Percentiles rank a stretch among this genome's conserved stretches.
phyloP scores from a whole-genome alignment of 2,329 filamentous ascomycete genomes.

The Pestalotiopsis sp. region DNA sequence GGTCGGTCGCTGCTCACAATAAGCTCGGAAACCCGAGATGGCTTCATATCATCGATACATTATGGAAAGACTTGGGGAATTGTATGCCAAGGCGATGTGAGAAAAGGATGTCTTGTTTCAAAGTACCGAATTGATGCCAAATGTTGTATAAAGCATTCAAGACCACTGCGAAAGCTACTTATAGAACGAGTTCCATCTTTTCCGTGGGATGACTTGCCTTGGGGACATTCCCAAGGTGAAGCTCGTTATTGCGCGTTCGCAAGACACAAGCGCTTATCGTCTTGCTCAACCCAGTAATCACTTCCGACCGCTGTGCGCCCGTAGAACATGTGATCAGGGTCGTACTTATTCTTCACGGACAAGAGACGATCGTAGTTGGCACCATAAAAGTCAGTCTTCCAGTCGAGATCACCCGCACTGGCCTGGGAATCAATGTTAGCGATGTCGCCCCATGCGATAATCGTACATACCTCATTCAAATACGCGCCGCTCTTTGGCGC shows the following conservation, averaged over 20 bases:
- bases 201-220: neutral
- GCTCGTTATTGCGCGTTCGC: neutral
- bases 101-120: no score
- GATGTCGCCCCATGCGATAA: no score
- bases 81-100: no score
- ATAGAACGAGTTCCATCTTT: no score
- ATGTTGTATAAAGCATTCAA: no score
- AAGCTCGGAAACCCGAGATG: no score
- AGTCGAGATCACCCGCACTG: neutral
- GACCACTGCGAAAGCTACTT: no score
- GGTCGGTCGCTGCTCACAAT: neutral
- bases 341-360: slow-evolving; percentile 5
- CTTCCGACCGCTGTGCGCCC: neutral
- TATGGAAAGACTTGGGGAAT: no score
- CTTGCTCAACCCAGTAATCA: slow-evolving; percentile 4
- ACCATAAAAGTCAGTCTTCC: neutral
- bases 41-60: no score
- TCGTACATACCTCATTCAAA: neutral
- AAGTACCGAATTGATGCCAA: no score
- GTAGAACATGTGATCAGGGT: slow-evolving; percentile 1
- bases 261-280: neutral
- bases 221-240: neutral
- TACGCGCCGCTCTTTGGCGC: neutral
- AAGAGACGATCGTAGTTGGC: neutral
- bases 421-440: neutral